phyloP scores from a whole-genome alignment of 139 green algal genomes.

The Marvania coccoides region DNA sequence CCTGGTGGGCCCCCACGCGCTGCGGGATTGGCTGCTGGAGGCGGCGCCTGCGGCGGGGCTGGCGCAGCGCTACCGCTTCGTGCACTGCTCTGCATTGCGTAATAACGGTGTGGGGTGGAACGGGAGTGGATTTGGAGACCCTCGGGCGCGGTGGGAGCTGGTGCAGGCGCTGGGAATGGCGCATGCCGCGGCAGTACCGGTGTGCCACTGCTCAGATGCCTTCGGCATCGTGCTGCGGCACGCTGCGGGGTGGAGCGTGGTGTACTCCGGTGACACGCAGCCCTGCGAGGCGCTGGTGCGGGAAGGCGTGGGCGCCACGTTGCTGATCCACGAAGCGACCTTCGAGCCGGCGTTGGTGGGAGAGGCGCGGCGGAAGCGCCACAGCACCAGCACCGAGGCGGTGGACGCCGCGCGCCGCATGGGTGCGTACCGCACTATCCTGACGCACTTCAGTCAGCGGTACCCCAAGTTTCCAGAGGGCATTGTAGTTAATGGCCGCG shows the following conservation, averaged over 20 bases:
- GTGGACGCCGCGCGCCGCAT: slow-evolving; percentile 43
- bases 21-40: slow-evolving; percentile 42
- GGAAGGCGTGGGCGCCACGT: slow-evolving; percentile 18
- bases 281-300: slow-evolving; percentile 28
- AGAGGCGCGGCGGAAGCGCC: slow-evolving; percentile 55
- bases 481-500: neutral
- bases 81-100: slow-evolving; percentile 42
- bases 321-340: slow-evolving; percentile 63
- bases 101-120: neutral
- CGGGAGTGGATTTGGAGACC: too few species aligned
- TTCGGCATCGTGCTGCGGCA: slow-evolving; percentile 55
- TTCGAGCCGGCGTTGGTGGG: slow-evolving; percentile 37
- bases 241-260: slow-evolving; percentile 61
- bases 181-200: neutral
- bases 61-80: slow-evolving; percentile 30
- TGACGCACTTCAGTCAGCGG: slow-evolving; percentile 63
- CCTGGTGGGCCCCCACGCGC: slow-evolving; percentile 42
- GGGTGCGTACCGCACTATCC: slow-evolving; percentile 45
- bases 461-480: slow-evolving; percentile 46
- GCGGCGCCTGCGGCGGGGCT: slow-evolving; percentile 18
- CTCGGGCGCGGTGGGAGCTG: neutral
- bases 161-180: slow-evolving; percentile 4
- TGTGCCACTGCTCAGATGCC: slow-evolving; percentile 66
- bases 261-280: slow-evolving; percentile 64
- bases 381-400: slow-evolving; percentile 70